These are phyloP conservation scores for Rhamnella rubrinervis DNA, from an alignment of 331 rosid genomes.

Conservation along the genomic window DNA sequence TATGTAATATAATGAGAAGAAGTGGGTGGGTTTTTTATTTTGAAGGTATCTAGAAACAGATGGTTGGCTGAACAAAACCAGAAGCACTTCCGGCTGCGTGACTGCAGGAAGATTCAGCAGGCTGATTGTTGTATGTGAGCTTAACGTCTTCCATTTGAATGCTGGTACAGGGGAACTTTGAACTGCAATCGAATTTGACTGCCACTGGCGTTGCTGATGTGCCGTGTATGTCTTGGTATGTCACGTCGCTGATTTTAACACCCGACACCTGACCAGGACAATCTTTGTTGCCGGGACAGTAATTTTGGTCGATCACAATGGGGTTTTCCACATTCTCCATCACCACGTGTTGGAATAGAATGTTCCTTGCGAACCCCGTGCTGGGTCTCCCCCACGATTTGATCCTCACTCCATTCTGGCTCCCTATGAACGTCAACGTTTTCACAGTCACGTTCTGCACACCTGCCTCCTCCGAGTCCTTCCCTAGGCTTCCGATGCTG, in stretches of 20 bases:
- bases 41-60: slow-evolving; percentile 34
- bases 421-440: slow-evolving; percentile 32
- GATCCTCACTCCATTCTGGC: slow-evolving; percentile 65
- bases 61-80: slow-evolving; percentile 36
- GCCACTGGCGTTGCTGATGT: slow-evolving; percentile 54
- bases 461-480: slow-evolving; percentile 43
- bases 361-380: slow-evolving; percentile 40
- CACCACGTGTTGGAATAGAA: slow-evolving; percentile 38
- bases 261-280: slow-evolving; percentile 63
- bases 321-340: slow-evolving; percentile 58
- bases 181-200: slow-evolving; percentile 58
- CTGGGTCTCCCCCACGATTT: slow-evolving; percentile 71
- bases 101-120: slow-evolving; percentile 38
- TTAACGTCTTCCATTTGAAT: slow-evolving; percentile 45
- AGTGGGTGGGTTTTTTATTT: background rate
- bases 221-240: slow-evolving; percentile 49
- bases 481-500: slow-evolving; percentile 75
- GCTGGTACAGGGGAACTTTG: slow-evolving; percentile 40
- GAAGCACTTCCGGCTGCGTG: slow-evolving; percentile 38
- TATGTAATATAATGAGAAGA: no score
- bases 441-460: slow-evolving; percentile 61
- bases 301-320: slow-evolving; percentile 53
- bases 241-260: slow-evolving; percentile 39
- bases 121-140: slow-evolving; percentile 34
- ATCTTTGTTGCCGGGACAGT: slow-evolving; percentile 44